phyloP scores from a whole-genome alignment of 2,329 filamentous ascomycete species.

The Xylariaceae sp. region DNA sequence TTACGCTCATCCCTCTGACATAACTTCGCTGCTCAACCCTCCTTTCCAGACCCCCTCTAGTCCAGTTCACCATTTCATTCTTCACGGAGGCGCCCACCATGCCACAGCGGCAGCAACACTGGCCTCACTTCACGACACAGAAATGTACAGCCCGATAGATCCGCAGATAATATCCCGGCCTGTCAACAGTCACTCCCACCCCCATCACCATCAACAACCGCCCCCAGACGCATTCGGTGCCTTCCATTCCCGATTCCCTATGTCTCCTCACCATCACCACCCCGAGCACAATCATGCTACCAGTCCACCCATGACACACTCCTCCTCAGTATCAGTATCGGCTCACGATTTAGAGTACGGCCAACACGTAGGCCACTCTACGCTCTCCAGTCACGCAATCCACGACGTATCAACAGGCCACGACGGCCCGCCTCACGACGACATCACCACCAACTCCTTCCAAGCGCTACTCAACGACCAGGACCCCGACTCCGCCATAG shows the following conservation, averaged over 20 bases:
- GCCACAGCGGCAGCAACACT: conserved; percentile 22
- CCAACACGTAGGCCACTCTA: conserved; percentile 17
- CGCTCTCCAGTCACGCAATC: conserved; percentile 4
- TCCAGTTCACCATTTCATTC: conserved; percentile 23
- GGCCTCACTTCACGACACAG: conserved; percentile 29
- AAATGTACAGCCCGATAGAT: conserved; percentile 51
- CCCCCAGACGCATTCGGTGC: conserved; percentile 2
- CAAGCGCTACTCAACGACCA: conserved; percentile 49
- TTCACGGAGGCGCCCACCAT: conserved; percentile 29
- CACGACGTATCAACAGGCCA: neutral
- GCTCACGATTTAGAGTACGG: conserved; percentile 20
- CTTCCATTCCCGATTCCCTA: conserved; percentile 8
- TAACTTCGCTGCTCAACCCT: conserved; percentile 41
- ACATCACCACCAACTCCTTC: conserved; percentile 46
- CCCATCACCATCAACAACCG: conserved; percentile 24
- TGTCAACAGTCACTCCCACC: conserved; percentile 26
- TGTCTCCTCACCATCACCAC: conserved; percentile 25
- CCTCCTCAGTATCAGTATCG: conserved; percentile 7
- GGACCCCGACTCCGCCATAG: conserved; percentile 31
- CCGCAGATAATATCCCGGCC: conserved; percentile 52
- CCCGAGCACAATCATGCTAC: conserved; percentile 12
- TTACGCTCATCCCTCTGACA: conserved; percentile 45
- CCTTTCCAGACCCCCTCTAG: conserved; percentile 18
- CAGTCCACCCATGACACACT: conserved; percentile 30
- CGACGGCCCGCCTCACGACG: conserved; percentile 22